Conservation (phyloP, 768 basidiomycete species). For the Naganishia randhawae region DNA sequence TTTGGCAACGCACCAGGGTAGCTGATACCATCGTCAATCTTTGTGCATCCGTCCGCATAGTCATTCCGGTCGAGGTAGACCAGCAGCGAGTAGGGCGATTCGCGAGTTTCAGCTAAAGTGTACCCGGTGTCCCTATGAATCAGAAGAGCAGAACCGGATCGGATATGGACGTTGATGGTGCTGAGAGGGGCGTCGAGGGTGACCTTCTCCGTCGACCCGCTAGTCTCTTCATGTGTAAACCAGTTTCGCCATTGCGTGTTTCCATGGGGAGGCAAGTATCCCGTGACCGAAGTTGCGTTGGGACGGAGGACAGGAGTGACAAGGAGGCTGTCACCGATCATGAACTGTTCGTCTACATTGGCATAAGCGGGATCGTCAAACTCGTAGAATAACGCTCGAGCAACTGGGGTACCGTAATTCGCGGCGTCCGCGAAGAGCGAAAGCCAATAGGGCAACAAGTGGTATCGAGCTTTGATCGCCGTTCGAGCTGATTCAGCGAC, state of each 20-base stretch:
- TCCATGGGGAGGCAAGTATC: conserved; percentile 45
- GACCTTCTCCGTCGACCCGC: conserved; percentile 54
- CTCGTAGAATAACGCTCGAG: conserved; percentile 73
- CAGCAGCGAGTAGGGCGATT: conserved; percentile 63
- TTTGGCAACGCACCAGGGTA: conserved; percentile 34
- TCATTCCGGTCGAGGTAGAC: conserved; percentile 58
- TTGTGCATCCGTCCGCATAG: conserved; percentile 60
- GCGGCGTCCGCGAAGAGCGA: conserved; percentile 37
- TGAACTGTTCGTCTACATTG: conserved; percentile 58
- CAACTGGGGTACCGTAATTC: conserved; percentile 55
- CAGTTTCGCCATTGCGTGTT: conserved; percentile 38
- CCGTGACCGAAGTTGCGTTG: conserved; percentile 65
- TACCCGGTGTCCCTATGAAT: conserved; percentile 64
- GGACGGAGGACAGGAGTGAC: conserved; percentile 72
- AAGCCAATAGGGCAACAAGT: conserved; percentile 70
- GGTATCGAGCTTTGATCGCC: conserved; percentile 68
- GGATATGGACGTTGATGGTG: conserved; percentile 71
- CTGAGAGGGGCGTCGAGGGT: conserved; percentile 63
- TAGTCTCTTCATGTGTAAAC: conserved; percentile 50
- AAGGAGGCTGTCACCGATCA: conserved; percentile 67
- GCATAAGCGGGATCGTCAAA: conserved; percentile 63
- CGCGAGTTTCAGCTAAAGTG: conserved; percentile 64
- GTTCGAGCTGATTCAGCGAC: conserved; percentile 69
- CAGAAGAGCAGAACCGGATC: conserved; percentile 65
- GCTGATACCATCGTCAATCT: conserved; percentile 65